phyloP scores from a whole-genome alignment of 768 basidiomycete species.

The Lactarius quietus region DNA sequence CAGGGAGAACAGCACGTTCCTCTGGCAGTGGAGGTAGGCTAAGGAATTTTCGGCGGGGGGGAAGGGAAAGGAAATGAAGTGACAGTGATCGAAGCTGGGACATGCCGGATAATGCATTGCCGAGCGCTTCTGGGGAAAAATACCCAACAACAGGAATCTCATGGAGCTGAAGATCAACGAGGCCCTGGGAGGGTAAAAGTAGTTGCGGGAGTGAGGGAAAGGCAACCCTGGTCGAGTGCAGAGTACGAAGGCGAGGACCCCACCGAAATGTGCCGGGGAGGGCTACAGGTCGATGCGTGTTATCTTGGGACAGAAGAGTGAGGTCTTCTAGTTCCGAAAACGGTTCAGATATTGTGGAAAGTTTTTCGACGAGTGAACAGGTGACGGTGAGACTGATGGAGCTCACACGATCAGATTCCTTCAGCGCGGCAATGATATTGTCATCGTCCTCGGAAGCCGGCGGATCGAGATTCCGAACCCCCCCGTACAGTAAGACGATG shows the following conservation, averaged over 20 bases:
- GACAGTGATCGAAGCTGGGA: not conserved
- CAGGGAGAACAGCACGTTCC: not conserved
- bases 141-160: not conserved
- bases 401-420: not conserved
- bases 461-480: not conserved
- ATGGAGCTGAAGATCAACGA: not conserved
- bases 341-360: not conserved
- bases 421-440: not conserved
- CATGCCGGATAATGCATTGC: not conserved
- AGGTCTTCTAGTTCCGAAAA: not conserved
- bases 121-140: not conserved
- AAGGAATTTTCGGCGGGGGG: not conserved
- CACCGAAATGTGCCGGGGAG: not conserved
- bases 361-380: not conserved
- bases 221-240: not conserved
- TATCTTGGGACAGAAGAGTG: not conserved
- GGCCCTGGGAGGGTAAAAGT: not conserved
- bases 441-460: not conserved
- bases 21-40: not conserved
- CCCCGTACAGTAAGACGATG: not conserved
- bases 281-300: not conserved
- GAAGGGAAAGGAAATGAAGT: not conserved
- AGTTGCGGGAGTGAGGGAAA: not conserved
- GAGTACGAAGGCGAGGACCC: not conserved
- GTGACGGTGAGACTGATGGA: not conserved